A percentile compares a stretch with the other conserved stretches of the same genome.
These are phyloP conservation scores for Raddia distichophylla DNA, from an alignment of 176 grass and related monocot genomes.

Conservation along the genomic window DNA sequence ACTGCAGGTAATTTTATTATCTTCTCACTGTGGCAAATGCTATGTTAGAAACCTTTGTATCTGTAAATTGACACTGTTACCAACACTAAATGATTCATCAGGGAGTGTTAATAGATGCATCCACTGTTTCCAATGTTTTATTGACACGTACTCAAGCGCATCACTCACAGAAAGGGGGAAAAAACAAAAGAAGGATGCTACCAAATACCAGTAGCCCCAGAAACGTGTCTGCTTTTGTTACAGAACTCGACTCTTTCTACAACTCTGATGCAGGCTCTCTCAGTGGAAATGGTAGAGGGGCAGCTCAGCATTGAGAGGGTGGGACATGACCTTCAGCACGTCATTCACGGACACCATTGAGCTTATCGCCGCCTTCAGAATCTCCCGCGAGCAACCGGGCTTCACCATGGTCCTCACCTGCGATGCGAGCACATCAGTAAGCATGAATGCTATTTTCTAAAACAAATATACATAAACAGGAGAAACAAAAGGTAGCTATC, in stretches of 20 bases:
- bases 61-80: no score
- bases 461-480: no score
- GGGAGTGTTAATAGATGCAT: no score
- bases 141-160: not conserved
- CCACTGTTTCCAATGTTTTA: slow-evolving; percentile 37
- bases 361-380: slow-evolving; percentile 57
- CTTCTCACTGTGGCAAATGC: no score
- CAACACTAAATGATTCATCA: no score
- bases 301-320: slow-evolving; percentile 59
- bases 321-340: slow-evolving; percentile 61
- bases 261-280: slow-evolving; percentile 9
- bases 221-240: not conserved
- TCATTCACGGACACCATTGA: slow-evolving; percentile 54
- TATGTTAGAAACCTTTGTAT: no score
- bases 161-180: not conserved
- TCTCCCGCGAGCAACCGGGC: slow-evolving; percentile 59
- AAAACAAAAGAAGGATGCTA: slow-evolving; percentile 13
- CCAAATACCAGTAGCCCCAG: slow-evolving; percentile 22
- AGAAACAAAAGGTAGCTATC: no score
- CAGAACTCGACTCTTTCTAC: slow-evolving; percentile 34
- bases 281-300: slow-evolving; percentile 62
- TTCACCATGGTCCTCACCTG: slow-evolving; percentile 67
- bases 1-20: no score
- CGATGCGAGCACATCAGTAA: slow-evolving; percentile 28
- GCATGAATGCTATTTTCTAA: not conserved